A percentile compares a stretch with the other conserved stretches of the same genome.
phyloP scores from a whole-genome alignment of 2,329 filamentous ascomycete species.

The Aspergillus tanneri region DNA sequence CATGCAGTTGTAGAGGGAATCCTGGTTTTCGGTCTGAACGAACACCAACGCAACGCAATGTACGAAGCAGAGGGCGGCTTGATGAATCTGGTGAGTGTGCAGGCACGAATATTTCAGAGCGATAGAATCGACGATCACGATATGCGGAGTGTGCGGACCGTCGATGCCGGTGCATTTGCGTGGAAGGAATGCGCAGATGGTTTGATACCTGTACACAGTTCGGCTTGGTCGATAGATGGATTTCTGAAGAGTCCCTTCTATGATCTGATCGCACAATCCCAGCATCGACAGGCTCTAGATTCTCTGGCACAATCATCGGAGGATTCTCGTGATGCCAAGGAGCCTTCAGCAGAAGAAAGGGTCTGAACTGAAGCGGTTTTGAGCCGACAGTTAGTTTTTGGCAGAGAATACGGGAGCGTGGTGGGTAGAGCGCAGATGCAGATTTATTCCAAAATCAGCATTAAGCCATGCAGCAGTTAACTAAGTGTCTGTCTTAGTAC shows the following conservation, averaged over 20 bases:
- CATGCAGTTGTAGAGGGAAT: conserved; percentile 26
- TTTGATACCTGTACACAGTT: conserved; percentile 7
- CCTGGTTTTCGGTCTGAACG: conserved; percentile 27
- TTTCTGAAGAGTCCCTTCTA: conserved; percentile 20
- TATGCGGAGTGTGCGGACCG: conserved; percentile 11
- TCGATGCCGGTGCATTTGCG: conserved; percentile 30
- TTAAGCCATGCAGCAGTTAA: too few relatives aligned
- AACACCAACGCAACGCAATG: conserved; percentile 25
- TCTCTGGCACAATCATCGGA: neutral
- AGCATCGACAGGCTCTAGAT: conserved; percentile 9
- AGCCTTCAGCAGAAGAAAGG: neutral
- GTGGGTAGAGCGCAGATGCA: neutral
- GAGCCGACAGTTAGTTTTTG: too few relatives aligned
- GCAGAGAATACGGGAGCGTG: too few relatives aligned
- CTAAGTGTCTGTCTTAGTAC: too few relatives aligned
- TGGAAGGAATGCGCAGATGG: conserved; percentile 20
- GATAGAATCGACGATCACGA: conserved; percentile 12
- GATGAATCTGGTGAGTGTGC: conserved; percentile 19
- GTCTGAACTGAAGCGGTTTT: neutral
- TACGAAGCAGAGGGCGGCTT: conserved; percentile 26
- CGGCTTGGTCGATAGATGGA: conserved; percentile 19
- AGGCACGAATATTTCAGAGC: conserved; percentile 22
- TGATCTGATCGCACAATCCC: conserved; percentile 15
- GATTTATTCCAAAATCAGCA: too few relatives aligned
- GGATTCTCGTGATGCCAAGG: neutral